Percentiles rank a stretch among this genome's conserved stretches.
Conservation (phyloP, 2,329 filamentous ascomycete genomes). For the Pseudohalonectria lignicola region DNA sequence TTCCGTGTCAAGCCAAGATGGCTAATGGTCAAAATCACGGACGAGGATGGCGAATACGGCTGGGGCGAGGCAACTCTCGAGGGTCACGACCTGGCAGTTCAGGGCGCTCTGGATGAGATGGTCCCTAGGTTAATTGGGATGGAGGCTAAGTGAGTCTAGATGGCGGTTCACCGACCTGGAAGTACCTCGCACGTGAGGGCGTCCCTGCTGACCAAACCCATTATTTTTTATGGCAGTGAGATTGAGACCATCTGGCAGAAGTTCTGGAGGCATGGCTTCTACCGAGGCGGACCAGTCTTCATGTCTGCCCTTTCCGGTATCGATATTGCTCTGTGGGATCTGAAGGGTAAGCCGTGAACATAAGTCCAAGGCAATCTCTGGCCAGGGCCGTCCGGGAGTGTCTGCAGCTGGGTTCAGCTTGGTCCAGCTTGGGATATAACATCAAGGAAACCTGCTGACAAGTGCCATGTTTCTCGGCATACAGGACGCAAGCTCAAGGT, state of each 20-base stretch:
- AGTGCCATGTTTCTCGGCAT: not conserved
- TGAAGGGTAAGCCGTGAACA: constrained; percentile 33
- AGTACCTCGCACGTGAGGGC: too few species aligned
- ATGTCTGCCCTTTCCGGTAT: constrained; percentile 63
- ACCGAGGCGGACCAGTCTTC: constrained; percentile 59
- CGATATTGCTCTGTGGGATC: constrained; percentile 61
- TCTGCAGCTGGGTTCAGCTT: too few species aligned
- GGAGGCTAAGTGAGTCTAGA: constrained; percentile 44
- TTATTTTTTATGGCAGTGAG: too few species aligned
- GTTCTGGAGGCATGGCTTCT: constrained; percentile 54
- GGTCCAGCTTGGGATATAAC: not conserved
- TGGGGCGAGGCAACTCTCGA: constrained; percentile 60
- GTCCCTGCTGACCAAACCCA: too few species aligned
- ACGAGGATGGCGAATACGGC: constrained; percentile 44
- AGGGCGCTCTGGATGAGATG: constrained; percentile 53
- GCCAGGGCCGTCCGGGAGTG: too few species aligned
- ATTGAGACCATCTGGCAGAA: constrained; percentile 64
- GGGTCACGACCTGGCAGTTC: constrained; percentile 54
- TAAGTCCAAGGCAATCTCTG: not conserved
- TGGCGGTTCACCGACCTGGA: not conserved
- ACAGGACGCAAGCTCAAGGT: constrained; percentile 23
- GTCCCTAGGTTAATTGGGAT: constrained; percentile 43
- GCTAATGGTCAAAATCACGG: constrained; percentile 59
- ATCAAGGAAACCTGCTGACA: not conserved
- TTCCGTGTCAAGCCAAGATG: constrained; percentile 57